phyloP scores from a whole-genome alignment of 768 basidiomycete genomes.

The Chalciporus chontae region DNA sequence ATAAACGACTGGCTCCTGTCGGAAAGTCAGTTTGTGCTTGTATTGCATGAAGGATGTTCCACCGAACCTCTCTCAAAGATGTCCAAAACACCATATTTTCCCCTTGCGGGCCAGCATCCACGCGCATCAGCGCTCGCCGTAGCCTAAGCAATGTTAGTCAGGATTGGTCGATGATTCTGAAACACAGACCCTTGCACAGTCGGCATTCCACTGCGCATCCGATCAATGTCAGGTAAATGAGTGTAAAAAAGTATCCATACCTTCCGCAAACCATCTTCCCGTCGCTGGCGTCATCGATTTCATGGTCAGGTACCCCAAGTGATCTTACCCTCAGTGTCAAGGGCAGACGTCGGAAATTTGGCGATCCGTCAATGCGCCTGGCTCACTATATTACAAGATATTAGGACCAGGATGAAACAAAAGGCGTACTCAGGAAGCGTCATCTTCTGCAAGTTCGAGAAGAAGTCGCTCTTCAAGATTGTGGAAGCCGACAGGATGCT shows the following conservation, averaged over 20 bases:
- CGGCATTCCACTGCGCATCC: constrained; percentile 80
- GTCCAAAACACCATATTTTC: constrained; percentile 84
- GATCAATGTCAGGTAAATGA: constrained; percentile 21
- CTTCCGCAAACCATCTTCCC: constrained; percentile 77
- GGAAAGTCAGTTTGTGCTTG: neutral
- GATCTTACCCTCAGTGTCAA: constrained; percentile 45
- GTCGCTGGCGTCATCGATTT: constrained; percentile 35
- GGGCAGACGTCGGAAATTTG: constrained; percentile 86
- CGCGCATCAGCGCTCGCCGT: constrained; percentile 70
- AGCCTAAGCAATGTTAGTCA: constrained; percentile 43
- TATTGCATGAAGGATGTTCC: neutral
- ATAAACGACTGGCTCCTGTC: constrained; percentile 89
- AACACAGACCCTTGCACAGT: constrained; percentile 65
- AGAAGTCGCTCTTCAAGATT: constrained; percentile 94
- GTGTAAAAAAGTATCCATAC: constrained; percentile 33
- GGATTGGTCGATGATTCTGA: neutral
- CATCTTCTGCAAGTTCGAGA: constrained; percentile 94
- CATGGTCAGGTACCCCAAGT: constrained; percentile 25
- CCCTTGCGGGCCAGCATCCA: constrained; percentile 80
- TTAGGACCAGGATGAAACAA: neutral
- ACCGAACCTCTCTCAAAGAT: constrained; percentile 79
- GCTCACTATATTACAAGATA: neutral
- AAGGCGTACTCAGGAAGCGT: constrained; percentile 80
- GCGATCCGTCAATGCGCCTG: constrained; percentile 88
- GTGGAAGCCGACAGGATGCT: constrained; percentile 86